Conservation (phyloP, 2,329 filamentous ascomycete genomes). For the Eurotiales sp. region DNA sequence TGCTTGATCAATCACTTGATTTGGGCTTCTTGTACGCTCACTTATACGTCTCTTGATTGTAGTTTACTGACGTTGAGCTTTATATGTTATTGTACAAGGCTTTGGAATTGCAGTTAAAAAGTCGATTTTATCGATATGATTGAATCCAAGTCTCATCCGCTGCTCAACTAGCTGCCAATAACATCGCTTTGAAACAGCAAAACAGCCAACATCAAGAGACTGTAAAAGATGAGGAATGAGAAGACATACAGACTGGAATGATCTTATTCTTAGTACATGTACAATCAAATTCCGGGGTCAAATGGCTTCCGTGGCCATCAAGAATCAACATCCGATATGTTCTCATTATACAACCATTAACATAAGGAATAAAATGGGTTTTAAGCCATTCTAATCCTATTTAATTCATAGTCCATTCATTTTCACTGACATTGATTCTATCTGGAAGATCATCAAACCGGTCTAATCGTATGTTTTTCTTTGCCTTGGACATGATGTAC, state of each 20-base stretch:
- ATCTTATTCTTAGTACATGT: constrained; percentile 6
- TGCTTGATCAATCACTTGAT: too few species aligned
- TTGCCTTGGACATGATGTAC: constrained; percentile 14
- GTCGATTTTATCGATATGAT: too few species aligned
- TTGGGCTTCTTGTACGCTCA: too few species aligned
- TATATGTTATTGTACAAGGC: too few species aligned
- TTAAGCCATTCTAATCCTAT: constrained; percentile 2
- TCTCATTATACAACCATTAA: background rate
- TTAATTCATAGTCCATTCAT: constrained; percentile 4
- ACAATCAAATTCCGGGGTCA: constrained; percentile 4
- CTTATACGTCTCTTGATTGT: too few species aligned
- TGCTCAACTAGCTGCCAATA: too few species aligned
- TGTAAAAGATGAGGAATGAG: background rate
- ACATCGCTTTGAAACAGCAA: background rate
- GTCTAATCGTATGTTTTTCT: constrained; percentile 7
- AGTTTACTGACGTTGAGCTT: too few species aligned
- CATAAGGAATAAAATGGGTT: constrained; percentile 1
- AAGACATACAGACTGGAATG: background rate
- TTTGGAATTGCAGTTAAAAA: too few species aligned
- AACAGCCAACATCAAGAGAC: background rate
- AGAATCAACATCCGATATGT: too few species aligned
- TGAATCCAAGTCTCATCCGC: too few species aligned
- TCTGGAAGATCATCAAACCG: constrained; percentile 6
- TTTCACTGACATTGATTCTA: background rate
- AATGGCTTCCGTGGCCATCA: constrained; percentile 2